phyloP scores from a whole-genome alignment of 176 grass and related monocot genomes.

The Ananas comosus region DNA sequence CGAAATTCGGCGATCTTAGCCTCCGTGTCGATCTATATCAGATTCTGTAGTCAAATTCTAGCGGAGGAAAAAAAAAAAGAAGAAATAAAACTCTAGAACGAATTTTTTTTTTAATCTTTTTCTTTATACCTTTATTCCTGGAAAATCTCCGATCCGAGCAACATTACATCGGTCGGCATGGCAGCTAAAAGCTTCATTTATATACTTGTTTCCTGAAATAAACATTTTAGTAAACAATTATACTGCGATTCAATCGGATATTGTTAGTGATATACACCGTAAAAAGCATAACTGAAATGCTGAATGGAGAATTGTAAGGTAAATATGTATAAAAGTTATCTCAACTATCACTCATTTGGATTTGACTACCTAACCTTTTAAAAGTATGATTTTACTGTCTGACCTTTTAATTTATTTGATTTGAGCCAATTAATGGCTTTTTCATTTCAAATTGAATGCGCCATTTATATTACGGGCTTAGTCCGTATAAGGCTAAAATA shows the following conservation, averaged over 20 bases:
- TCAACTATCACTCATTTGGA: too few relatives aligned
- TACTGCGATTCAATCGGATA: background rate
- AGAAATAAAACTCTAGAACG: background rate
- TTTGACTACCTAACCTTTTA: too few relatives aligned
- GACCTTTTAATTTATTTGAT: too few relatives aligned
- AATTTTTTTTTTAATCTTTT: too few relatives aligned
- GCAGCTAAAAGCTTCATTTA: constrained; percentile 9
- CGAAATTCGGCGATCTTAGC: background rate
- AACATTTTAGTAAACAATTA: background rate
- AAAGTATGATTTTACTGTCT: too few relatives aligned
- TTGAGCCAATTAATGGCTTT: too few relatives aligned
- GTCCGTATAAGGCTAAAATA: too few relatives aligned
- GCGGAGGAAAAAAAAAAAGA: background rate
- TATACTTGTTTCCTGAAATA: constrained; percentile 8
- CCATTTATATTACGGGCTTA: too few relatives aligned
- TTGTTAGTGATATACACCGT: background rate
- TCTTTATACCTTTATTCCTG: constrained; percentile 12
- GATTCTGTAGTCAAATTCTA: background rate
- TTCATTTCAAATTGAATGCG: too few relatives aligned
- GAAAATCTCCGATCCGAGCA: constrained; percentile 9
- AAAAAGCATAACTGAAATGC: too few relatives aligned
- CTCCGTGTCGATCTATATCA: background rate
- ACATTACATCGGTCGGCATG: constrained; percentile 1
- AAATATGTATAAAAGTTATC: too few relatives aligned
- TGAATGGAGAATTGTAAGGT: too few relatives aligned